Percentiles rank a stretch among this genome's conserved stretches.
Evolutionary conservation across 164 flowering plant species (phyloP).

Genomic region (Santalum album): DNA sequence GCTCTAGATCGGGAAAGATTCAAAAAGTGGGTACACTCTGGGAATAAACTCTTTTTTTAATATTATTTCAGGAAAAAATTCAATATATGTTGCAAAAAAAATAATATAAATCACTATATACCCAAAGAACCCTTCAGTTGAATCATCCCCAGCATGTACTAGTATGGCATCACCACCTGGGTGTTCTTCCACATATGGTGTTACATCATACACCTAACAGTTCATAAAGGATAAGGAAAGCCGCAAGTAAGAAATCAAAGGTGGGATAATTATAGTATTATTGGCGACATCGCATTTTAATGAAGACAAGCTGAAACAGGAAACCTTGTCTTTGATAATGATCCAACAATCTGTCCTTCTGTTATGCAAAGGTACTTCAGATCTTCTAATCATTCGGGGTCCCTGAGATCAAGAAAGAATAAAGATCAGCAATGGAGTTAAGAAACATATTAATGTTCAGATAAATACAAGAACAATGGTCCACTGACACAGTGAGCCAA

Average conservation of each 20-base stretch:
- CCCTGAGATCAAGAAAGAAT: slow-evolving; percentile 26
- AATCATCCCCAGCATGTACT: slow-evolving; percentile 89
- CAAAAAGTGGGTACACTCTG: no score
- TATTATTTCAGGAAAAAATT: no score
- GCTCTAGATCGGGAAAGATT: no score
- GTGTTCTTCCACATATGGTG: slow-evolving; percentile 91
- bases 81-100: no score
- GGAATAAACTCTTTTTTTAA: no score
- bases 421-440: not conserved
- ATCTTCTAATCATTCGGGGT: slow-evolving; percentile 41
- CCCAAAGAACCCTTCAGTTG: slow-evolving; percentile 98
- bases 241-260: not conserved
- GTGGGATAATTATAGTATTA: not conserved
- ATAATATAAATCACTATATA: slow-evolving; percentile 15
- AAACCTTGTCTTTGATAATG: slow-evolving; percentile 84
- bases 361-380: slow-evolving; percentile 72
- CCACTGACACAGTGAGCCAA: not conserved
- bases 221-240: no score
- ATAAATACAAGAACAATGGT: no score
- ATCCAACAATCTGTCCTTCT: slow-evolving; percentile 92
- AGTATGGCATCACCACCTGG: slow-evolving; percentile 97
- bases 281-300: not conserved
- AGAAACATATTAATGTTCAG: no score
- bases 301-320: no score
- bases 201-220: slow-evolving; percentile 80